Conservation (phyloP, 768 basidiomycete species). For the Aureoboletus auriporus region DNA sequence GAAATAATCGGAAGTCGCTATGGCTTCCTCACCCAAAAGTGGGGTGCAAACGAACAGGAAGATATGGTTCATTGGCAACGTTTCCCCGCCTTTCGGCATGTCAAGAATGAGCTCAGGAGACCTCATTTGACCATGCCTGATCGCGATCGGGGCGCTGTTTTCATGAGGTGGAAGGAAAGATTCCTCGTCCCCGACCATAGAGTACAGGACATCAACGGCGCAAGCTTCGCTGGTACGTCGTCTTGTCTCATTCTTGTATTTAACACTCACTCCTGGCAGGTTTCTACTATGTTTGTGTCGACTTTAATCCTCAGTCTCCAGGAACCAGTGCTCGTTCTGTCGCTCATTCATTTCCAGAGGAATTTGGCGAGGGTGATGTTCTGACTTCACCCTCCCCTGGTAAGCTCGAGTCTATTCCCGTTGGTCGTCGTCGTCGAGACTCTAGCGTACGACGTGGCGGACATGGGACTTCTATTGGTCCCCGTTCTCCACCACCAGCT, state of each 20-base stretch:
- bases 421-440: constrained; percentile 36
- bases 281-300: constrained; percentile 94
- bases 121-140: constrained; percentile 77
- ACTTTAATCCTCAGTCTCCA: constrained; percentile 68
- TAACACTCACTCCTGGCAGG: constrained; percentile 40
- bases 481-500: constrained; percentile 42
- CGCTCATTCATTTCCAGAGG: constrained; percentile 32
- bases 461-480: constrained; percentile 47
- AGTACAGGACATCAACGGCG: constrained; percentile 91
- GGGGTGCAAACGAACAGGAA: constrained; percentile 88
- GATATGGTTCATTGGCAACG: constrained; percentile 94
- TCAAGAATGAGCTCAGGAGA: constrained; percentile 73
- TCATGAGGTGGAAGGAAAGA: constrained; percentile 97
- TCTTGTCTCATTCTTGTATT: constrained; percentile 8
- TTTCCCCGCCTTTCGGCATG: constrained; percentile 85
- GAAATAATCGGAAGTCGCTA: constrained; percentile 90
- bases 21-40: constrained; percentile 87
- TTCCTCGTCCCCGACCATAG: constrained; percentile 95
- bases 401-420: constrained; percentile 38
- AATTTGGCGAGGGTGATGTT: constrained; percentile 24
- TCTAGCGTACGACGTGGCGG: constrained; percentile 43
- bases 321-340: constrained; percentile 30
- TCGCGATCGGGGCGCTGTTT: constrained; percentile 75
- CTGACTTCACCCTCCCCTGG: constrained; percentile 29
- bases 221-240: constrained; percentile 84